These are phyloP conservation scores for Lentinus tigrinus DNA, from an alignment of 768 basidiomycete species.

Conservation along the genomic window DNA sequence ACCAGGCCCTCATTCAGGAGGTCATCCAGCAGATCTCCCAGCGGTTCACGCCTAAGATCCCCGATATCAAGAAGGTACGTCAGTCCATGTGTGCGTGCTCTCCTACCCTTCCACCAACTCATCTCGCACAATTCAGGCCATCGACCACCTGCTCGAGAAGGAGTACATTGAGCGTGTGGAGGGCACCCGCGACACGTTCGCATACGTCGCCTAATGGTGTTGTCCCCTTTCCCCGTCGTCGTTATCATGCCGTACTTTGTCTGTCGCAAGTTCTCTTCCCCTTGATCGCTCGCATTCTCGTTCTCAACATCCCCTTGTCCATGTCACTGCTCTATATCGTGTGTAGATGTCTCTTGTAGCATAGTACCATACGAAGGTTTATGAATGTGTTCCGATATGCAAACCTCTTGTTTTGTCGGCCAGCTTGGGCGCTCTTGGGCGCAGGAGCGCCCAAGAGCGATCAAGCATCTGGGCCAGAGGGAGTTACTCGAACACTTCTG, in stretches of 20 bases:
- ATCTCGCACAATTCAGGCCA: constrained; percentile 52
- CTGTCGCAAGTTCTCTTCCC: not conserved
- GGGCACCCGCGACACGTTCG: constrained; percentile 85
- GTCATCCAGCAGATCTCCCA: constrained; percentile 87
- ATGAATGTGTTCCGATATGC: not conserved
- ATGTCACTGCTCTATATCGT: constrained; percentile 18
- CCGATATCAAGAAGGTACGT: constrained; percentile 91
- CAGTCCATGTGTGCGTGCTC: not conserved
- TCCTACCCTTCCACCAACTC: not conserved
- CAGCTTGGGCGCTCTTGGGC: too few relatives aligned
- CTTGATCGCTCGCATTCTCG: not conserved
- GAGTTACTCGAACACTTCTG: too few relatives aligned
- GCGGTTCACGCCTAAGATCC: constrained; percentile 89
- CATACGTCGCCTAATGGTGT: constrained; percentile 60
- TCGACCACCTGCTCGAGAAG: constrained; percentile 90
- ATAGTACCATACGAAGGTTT: constrained; percentile 14
- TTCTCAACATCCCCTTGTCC: not conserved
- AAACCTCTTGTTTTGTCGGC: too few relatives aligned
- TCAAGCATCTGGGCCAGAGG: too few relatives aligned
- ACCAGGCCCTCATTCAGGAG: constrained; percentile 85
- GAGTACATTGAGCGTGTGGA: constrained; percentile 97
- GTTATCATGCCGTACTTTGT: not conserved
- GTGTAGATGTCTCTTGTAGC: constrained; percentile 21
- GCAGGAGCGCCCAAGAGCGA: too few relatives aligned
- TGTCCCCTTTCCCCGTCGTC: not conserved